These are phyloP conservation scores for Trypanosoma theileri DNA, from an alignment of 208 protist genomes.

Conservation along the genomic window DNA sequence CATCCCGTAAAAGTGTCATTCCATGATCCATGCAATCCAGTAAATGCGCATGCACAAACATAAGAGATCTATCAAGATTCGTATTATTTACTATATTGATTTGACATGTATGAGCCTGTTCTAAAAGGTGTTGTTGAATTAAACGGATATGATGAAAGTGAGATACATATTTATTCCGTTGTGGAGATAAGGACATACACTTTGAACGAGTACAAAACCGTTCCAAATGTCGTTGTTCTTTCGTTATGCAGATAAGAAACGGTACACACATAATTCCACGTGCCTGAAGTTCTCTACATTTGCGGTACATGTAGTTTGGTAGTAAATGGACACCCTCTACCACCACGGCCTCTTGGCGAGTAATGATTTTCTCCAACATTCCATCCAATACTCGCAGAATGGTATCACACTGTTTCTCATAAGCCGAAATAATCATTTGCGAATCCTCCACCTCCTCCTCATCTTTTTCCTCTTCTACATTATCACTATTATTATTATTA, in stretches of 20 bases:
- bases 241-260: conserved; percentile 80
- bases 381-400: conserved; percentile 33
- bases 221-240: conserved; percentile 82
- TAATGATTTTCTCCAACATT: conserved; percentile 35
- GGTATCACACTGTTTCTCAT: conserved; percentile 31
- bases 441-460: conserved; percentile 12
- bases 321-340: conserved; percentile 71
- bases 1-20: too few relatives aligned
- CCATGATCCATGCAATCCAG: conserved; percentile 59
- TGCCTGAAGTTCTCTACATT: conserved; percentile 35
- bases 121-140: conserved; percentile 79
- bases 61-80: conserved; percentile 86
- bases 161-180: conserved; percentile 86
- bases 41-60: conserved; percentile 65
- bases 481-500: conserved; percentile 2
- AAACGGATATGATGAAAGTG: conserved; percentile 85
- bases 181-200: conserved; percentile 85
- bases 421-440: conserved; percentile 29
- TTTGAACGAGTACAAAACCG: conserved; percentile 88
- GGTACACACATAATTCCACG: conserved; percentile 40
- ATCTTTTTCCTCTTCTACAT: neutral
- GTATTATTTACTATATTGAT: conserved; percentile 88
- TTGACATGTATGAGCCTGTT: conserved; percentile 37
- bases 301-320: conserved; percentile 35
- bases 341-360: conserved; percentile 38